phyloP scores from a whole-genome alignment of 2,329 filamentous ascomycete genomes.

The Exophiala bonariae region DNA sequence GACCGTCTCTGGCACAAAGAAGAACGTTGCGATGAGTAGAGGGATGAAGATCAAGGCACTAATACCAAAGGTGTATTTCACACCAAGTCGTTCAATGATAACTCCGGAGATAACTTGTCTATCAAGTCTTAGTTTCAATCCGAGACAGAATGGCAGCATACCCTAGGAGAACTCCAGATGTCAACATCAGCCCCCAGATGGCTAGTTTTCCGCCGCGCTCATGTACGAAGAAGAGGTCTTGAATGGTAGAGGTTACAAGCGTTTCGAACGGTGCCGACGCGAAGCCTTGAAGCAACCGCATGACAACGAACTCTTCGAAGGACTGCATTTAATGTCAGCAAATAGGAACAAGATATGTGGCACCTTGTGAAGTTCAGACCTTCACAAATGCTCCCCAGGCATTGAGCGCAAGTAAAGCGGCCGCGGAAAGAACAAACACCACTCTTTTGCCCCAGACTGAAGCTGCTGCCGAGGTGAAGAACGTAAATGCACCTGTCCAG shows the following conservation, averaged over 20 bases:
- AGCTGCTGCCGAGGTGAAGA: conserved; percentile 43
- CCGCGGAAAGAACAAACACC: conserved; percentile 38
- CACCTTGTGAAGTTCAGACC: no score
- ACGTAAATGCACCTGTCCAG: conserved; percentile 42
- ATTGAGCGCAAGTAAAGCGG: conserved; percentile 37
- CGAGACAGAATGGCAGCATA: neutral
- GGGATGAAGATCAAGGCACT: no score
- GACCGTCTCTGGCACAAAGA: no score
- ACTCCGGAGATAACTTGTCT: neutral
- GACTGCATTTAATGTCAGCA: conserved; percentile 24
- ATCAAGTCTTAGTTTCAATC: neutral
- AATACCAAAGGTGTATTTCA: no score
- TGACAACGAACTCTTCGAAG: conserved; percentile 38
- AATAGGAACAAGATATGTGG: no score
- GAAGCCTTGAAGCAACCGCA: conserved; percentile 28
- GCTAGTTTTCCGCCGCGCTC: conserved; percentile 17
- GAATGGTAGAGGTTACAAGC: conserved; percentile 22
- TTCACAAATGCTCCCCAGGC: conserved; percentile 34
- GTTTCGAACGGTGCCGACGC: conserved; percentile 20
- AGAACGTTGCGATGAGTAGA: no score
- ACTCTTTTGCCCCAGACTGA: conserved; percentile 38
- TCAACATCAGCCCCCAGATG: conserved; percentile 25
- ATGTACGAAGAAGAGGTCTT: conserved; percentile 26
- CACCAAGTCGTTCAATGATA: conserved; percentile 8
- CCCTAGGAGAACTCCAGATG: neutral